Percentiles rank a stretch among this genome's conserved stretches.
Evolutionary conservation across 495 filamentous ascomycete genomes (phyloP).

Genomic region (Pseudevernia furfuracea): DNA sequence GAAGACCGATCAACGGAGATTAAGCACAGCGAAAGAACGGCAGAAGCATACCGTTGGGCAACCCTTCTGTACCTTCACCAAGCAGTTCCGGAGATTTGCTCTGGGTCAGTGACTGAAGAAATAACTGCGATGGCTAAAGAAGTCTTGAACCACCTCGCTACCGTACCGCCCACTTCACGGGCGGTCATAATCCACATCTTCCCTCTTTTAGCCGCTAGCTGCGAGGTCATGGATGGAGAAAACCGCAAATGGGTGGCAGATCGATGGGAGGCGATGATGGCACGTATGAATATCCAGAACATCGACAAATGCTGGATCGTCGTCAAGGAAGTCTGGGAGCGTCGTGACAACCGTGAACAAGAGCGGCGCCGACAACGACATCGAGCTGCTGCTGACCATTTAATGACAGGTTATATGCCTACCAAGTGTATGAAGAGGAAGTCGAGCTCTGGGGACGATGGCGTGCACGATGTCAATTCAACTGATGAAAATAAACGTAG

Average conservation of each 20-base stretch:
- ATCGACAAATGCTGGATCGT: conserved; percentile 71
- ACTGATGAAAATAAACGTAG: neutral
- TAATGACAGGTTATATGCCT: conserved; percentile 1
- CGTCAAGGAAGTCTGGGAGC: conserved; percentile 61
- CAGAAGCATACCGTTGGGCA: conserved; percentile 70
- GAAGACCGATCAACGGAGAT: conserved; percentile 61
- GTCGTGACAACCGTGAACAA: conserved; percentile 44
- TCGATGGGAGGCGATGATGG: conserved; percentile 57
- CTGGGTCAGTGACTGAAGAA: conserved; percentile 42
- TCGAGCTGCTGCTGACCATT: conserved; percentile 7
- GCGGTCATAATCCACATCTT: conserved; percentile 72
- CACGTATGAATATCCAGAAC: conserved; percentile 62
- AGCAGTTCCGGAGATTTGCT: conserved; percentile 60
- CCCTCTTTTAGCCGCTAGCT: conserved; percentile 64
- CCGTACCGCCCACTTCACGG: conserved; percentile 54
- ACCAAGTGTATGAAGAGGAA: conserved; percentile 11
- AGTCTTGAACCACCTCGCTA: conserved; percentile 54
- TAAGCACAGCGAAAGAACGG: conserved; percentile 61
- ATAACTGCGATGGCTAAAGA: conserved; percentile 55
- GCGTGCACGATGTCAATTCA: neutral
- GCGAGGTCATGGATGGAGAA: conserved; percentile 54
- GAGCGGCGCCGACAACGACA: conserved; percentile 27
- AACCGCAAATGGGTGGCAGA: conserved; percentile 62
- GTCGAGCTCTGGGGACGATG: conserved; percentile 4
- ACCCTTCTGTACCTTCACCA: conserved; percentile 71